Evolutionary conservation across 2,329 filamentous ascomycete genomes (phyloP).

Genomic region (Boeremia exigua): DNA sequence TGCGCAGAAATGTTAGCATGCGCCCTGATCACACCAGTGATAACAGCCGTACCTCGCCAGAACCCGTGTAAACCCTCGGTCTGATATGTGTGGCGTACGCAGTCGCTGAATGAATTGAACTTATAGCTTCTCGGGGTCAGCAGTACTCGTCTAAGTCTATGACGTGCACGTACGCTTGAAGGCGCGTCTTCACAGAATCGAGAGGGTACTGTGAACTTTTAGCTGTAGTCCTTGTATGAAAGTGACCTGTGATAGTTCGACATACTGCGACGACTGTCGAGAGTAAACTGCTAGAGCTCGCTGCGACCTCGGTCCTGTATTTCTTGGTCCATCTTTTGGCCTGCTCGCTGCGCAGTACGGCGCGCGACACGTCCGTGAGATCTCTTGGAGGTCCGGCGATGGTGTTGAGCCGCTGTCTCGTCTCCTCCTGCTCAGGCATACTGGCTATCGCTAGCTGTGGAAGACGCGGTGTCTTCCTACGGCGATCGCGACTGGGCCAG

Average conservation of each 20-base stretch:
- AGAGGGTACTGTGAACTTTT: constrained; percentile 68
- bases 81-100: constrained; percentile 75
- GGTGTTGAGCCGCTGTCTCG: constrained; percentile 28
- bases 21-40: neutral
- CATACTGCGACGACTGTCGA: constrained; percentile 75
- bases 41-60: constrained; percentile 57
- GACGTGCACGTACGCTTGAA: constrained; percentile 67
- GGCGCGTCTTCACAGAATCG: constrained; percentile 87
- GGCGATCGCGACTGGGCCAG: constrained; percentile 64
- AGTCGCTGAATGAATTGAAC: constrained; percentile 75
- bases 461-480: constrained; percentile 63
- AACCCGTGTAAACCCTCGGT: constrained; percentile 58
- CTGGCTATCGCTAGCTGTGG: constrained; percentile 57
- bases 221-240: constrained; percentile 17
- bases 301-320: constrained; percentile 81
- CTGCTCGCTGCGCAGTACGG: constrained; percentile 49
- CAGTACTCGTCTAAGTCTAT: neutral
- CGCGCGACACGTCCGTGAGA: constrained; percentile 45
- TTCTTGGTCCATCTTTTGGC: constrained; percentile 69
- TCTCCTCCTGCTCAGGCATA: constrained; percentile 48
- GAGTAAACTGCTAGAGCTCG: constrained; percentile 76
- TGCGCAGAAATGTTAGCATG: constrained; percentile 21
- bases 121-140: constrained; percentile 61
- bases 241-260: neutral
- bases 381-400: constrained; percentile 45